phyloP scores from a whole-genome alignment of 352 stramenopile species.

The Phytophthora citrophthora region DNA sequence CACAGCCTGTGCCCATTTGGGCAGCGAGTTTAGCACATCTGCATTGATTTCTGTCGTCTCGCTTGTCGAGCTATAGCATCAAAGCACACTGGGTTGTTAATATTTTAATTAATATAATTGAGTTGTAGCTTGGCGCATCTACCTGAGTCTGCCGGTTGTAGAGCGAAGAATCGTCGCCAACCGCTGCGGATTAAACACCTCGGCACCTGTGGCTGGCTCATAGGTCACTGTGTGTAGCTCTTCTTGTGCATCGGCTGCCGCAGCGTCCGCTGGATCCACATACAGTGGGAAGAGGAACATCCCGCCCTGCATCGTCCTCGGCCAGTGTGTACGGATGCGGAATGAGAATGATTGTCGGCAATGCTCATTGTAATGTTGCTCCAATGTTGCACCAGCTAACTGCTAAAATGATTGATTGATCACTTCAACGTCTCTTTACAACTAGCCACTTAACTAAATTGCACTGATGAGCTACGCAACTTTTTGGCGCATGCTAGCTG shows the following conservation, averaged over 20 bases:
- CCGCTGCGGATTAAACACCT: conserved; percentile 42
- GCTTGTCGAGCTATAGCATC: conserved; percentile 8
- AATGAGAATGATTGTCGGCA: conserved; percentile 37
- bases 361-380: conserved; percentile 38
- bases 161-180: conserved; percentile 48
- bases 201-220: conserved; percentile 6
- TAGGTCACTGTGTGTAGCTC: conserved; percentile 26
- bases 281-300: conserved; percentile 67
- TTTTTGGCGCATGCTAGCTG: conserved; percentile 28
- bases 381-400: conserved; percentile 32
- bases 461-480: conserved; percentile 9
- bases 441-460: no score
- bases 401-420: conserved; percentile 1
- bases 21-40: conserved; percentile 48
- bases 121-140: conserved; percentile 21
- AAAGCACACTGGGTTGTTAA: no score
- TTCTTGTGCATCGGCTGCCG: conserved; percentile 29
- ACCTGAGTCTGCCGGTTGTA: conserved; percentile 39
- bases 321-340: conserved; percentile 12
- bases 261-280: conserved; percentile 37
- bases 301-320: conserved; percentile 52
- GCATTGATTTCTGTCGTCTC: conserved; percentile 41
- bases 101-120: background rate
- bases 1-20: conserved; percentile 63
- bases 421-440: conserved; percentile 8